Base-by-base conservation (phyloP, 345 rosid species). In the Eucalyptus curtisii region DNA sequence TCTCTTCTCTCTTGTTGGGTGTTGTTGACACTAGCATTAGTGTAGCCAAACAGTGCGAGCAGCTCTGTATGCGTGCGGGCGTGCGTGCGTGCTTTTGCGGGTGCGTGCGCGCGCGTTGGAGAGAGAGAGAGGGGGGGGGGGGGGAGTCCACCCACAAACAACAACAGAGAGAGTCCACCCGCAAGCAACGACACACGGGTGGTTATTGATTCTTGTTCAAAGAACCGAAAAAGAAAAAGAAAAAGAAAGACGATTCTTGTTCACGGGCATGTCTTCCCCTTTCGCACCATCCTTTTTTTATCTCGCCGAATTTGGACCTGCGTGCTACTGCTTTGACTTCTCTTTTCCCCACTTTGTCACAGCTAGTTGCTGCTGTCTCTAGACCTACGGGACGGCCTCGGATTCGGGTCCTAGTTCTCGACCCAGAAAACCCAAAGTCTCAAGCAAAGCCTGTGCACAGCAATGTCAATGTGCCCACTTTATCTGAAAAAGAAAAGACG, bases 11-110 rank as follows among this genome's bases (percentile, higher is more conserved):
- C 66, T n/a, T 31, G 40, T 90, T 89, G 55, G 71, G 86, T 91
- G 95, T 95, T 97, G 96, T 96, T 95, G 97, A 94, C 98, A 93
- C 93, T 82, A 52, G 86, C n/a, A 20, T 15, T 48, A 17, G 55
- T 14, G 84, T 76, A 11, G 84, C 12, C 27, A 53, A 59, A 61
- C 55, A 64, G 55, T 42, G 59, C 20, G 61, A 55, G 30, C 61
- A 24, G 61, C 37, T 30, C 61, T 20, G 80, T n/a, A 53, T 42
- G 40, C 49, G 52, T 25, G 80, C 49, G 76, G 42, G 15, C 13
- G 68, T 5, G 80, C 49, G 76, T 64, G 22, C 19, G 80, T n/a
- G 80, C 47, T 61, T n/a, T 44, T 49, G 81, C 31, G 42, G 15
- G 55, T 33, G 81, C 8, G 68, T 30, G 68, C 33, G 68, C 16